phyloP scores from a whole-genome alignment of 2,329 filamentous ascomycete species.

The Plectosphaerella cucumerina region DNA sequence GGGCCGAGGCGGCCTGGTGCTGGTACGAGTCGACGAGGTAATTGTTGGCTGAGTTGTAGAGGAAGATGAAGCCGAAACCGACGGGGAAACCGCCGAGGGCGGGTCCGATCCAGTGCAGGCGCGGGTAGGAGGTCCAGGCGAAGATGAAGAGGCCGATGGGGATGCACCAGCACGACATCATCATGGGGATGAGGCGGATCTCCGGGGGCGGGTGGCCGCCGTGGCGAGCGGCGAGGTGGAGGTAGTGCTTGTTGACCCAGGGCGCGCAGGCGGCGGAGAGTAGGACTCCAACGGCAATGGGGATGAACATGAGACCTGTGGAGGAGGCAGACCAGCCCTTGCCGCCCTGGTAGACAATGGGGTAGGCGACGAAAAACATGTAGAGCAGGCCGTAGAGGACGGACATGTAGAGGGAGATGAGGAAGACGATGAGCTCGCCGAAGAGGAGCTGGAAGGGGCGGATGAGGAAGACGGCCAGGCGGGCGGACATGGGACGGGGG shows the following conservation, averaged over 20 bases:
- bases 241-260: slow-evolving; percentile 76
- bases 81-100: slow-evolving; percentile 67
- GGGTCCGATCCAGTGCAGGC: slow-evolving; percentile 67
- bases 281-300: slow-evolving; percentile 72
- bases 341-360: slow-evolving; percentile 69
- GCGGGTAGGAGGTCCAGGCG: slow-evolving; percentile 59
- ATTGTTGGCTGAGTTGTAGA: slow-evolving; percentile 77
- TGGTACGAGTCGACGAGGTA: slow-evolving; percentile 63
- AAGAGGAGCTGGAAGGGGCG: slow-evolving; percentile 85
- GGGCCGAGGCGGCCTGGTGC: slow-evolving; percentile 72
- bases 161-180: slow-evolving; percentile 70
- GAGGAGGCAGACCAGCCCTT: slow-evolving; percentile 73
- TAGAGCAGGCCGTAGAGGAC: slow-evolving; percentile 72
- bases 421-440: slow-evolving; percentile 77
- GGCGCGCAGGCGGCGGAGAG: slow-evolving; percentile 63
- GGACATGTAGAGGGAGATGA: slow-evolving; percentile 81
- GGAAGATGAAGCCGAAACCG: slow-evolving; percentile 78
- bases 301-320: slow-evolving; percentile 85
- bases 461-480: slow-evolving; percentile 69
- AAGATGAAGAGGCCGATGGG: slow-evolving; percentile 56
- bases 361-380: slow-evolving; percentile 72
- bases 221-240: slow-evolving; percentile 57
- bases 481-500: slow-evolving; percentile 61
- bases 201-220: slow-evolving; percentile 74
- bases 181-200: slow-evolving; percentile 76